A percentile compares a stretch with the other conserved stretches of the same genome.
phyloP scores from a whole-genome alignment of 345 rosid genomes.

The Carallia brachiata region DNA sequence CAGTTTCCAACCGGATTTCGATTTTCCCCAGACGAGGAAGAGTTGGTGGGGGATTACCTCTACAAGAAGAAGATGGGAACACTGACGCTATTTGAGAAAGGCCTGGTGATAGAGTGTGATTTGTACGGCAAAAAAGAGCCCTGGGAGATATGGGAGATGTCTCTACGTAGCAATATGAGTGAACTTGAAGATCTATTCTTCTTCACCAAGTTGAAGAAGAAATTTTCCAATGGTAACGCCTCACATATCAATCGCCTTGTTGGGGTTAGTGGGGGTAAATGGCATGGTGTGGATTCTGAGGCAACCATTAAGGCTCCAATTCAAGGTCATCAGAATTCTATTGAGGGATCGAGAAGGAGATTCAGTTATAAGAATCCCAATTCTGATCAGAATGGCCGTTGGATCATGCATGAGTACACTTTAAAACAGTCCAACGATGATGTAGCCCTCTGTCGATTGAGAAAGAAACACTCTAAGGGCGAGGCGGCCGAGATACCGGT shows the following conservation, averaged over 20 bases:
- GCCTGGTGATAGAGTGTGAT: neutral
- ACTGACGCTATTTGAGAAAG: neutral
- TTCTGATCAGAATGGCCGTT: neutral
- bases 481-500: no score
- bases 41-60: neutral
- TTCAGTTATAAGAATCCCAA: constrained; percentile 3
- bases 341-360: neutral
- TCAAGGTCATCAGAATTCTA: neutral
- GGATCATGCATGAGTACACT: neutral
- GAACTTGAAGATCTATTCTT: neutral
- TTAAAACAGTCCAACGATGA: neutral
- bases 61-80: neutral
- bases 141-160: neutral
- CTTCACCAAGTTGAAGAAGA: neutral
- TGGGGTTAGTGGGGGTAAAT: neutral
- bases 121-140: neutral
- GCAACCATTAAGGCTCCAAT: neutral
- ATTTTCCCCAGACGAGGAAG: neutral
- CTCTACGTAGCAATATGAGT: no score
- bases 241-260: neutral
- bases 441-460: neutral
- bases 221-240: neutral
- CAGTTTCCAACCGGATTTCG: neutral
- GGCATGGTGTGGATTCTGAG: constrained; percentile 1
- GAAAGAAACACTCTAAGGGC: neutral